Conservation (phyloP, 2,329 filamentous ascomycete species). For the Chrysoporthe puriensis region DNA sequence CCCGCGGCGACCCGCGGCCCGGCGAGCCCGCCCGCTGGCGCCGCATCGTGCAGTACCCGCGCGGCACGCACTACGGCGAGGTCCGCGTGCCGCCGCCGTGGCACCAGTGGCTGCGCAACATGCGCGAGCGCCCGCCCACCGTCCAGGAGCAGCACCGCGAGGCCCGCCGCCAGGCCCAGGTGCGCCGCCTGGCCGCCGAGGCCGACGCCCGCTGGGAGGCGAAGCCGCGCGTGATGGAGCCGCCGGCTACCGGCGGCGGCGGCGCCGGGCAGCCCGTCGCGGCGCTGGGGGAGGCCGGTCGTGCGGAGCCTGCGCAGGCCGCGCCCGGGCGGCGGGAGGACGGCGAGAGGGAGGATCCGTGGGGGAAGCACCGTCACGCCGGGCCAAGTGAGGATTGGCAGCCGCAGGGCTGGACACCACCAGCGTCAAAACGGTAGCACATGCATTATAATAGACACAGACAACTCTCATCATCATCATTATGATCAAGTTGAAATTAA, state of each 20-base stretch:
- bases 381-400: conserved; percentile 69
- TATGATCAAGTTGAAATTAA: background rate
- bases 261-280: conserved; percentile 36
- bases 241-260: conserved; percentile 33
- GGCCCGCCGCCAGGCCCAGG: conserved; percentile 53
- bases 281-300: conserved; percentile 32
- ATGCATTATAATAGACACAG: background rate
- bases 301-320: conserved; percentile 5
- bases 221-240: conserved; percentile 55
- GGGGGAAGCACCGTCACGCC: conserved; percentile 56
- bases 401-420: conserved; percentile 61
- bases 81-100: conserved; percentile 64
- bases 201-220: conserved; percentile 68
- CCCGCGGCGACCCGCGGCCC: conserved; percentile 41
- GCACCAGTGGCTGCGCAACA: conserved; percentile 72
- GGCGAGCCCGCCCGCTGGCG: conserved; percentile 52
- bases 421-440: conserved; percentile 40
- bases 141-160: conserved; percentile 61
- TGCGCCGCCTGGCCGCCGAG: conserved; percentile 60
- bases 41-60: conserved; percentile 64
- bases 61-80: conserved; percentile 56
- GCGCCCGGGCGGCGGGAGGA: background rate
- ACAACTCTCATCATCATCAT: conserved; percentile 4
- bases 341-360: conserved; percentile 51
- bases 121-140: conserved; percentile 56